Conservation (phyloP, 1,284 basidiomycete genomes). For the Microbotryum saponariae region DNA sequence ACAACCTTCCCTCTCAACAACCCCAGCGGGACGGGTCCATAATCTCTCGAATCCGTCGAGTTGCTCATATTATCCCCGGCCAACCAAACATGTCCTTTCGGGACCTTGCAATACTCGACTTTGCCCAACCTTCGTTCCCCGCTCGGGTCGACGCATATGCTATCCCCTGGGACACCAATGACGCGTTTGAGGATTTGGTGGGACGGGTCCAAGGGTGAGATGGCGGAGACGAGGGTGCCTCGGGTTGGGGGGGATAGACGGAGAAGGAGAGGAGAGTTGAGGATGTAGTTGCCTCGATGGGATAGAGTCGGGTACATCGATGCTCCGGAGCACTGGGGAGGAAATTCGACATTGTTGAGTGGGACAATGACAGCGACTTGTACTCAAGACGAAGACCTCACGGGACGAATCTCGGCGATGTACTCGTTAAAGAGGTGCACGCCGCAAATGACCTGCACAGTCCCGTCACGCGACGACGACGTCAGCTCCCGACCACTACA, state of each 20-base stretch:
- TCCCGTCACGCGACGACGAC: too few species aligned
- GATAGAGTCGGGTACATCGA: conserved; percentile 35
- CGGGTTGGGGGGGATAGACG: conserved; percentile 41
- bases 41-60: conserved; percentile 78
- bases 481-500: too few species aligned
- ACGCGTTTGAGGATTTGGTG: conserved; percentile 71
- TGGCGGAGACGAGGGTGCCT: conserved; percentile 74
- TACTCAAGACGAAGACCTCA: conserved; percentile 1
- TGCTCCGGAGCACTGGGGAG: conserved; percentile 32
- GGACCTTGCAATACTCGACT: conserved; percentile 36
- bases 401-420: conserved; percentile 31
- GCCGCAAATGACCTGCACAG: conserved; percentile 21
- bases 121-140: conserved; percentile 33
- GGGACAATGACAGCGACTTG: too few species aligned
- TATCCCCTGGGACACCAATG: conserved; percentile 81
- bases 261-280: conserved; percentile 29
- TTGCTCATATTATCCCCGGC: conserved; percentile 78
- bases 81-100: conserved; percentile 62
- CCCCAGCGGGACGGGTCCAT: conserved; percentile 83
- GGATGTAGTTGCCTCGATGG: conserved; percentile 24
- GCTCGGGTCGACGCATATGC: conserved; percentile 75
- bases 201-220: conserved; percentile 63
- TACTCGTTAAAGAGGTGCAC: conserved; percentile 34
- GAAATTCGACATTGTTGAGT: neutral
- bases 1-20: conserved; percentile 68